Evolutionary conservation across 1,284 basidiomycete genomes (phyloP).

Genomic region (Cystobasidiaceae sp.): DNA sequence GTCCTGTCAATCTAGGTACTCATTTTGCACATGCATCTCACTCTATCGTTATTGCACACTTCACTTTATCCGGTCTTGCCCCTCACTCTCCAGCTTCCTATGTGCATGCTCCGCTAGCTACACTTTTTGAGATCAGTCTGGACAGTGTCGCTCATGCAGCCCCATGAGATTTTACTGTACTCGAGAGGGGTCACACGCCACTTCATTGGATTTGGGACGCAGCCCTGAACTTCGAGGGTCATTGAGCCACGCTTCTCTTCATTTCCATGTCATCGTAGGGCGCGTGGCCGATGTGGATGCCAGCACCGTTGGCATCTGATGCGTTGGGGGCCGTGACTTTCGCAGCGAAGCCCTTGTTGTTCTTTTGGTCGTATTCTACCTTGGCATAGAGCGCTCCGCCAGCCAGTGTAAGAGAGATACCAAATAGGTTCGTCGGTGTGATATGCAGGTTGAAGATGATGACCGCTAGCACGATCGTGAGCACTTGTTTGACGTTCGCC

Average conservation of each 20-base stretch:
- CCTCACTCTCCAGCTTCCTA: not conserved
- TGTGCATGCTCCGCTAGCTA: not conserved
- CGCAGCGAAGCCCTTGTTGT: not conserved
- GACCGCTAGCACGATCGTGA: constrained; percentile 81
- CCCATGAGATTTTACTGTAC: no score
- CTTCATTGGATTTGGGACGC: no score
- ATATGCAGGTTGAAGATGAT: constrained; percentile 74
- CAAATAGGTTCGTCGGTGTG: constrained; percentile 67
- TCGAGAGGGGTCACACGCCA: no score
- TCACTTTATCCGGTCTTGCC: no score
- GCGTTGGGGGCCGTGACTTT: not conserved
- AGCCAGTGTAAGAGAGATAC: constrained; percentile 70
- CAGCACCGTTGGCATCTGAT: not conserved
- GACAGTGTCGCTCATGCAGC: no score
- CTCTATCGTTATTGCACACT: no score
- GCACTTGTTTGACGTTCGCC: constrained; percentile 84
- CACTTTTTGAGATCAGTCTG: not conserved
- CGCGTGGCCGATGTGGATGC: not conserved
- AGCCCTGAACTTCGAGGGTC: no score
- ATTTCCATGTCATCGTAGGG: no score
- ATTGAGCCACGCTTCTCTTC: no score
- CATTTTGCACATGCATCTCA: no score
- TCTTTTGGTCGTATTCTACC: constrained; percentile 25
- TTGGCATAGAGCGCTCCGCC: constrained; percentile 58
- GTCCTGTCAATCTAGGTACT: no score